These are phyloP conservation scores for Leccinum holopus DNA, from an alignment of 1,284 basidiomycete species.

Conservation along the genomic window DNA sequence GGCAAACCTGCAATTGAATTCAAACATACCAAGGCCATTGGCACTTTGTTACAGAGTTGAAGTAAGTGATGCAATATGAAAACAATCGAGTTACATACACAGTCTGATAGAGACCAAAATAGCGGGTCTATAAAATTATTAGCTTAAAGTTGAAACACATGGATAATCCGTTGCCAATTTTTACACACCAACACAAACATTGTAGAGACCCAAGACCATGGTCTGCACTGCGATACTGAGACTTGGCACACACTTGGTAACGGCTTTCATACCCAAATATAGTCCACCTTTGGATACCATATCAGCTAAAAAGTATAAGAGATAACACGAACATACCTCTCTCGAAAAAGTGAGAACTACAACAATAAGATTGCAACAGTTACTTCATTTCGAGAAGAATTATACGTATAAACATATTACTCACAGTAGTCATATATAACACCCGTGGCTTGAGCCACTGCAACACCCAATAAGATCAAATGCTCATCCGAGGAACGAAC, in stretches of 20 bases:
- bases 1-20: neutral
- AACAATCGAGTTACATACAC: neutral
- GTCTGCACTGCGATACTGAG: neutral
- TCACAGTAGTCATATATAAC: neutral
- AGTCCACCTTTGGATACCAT: neutral
- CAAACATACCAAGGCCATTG: neutral
- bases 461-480: neutral
- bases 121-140: neutral
- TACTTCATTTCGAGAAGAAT: neutral
- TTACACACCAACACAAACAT: neutral
- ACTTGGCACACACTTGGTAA: neutral
- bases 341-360: neutral
- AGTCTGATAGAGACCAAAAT: neutral
- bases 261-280: neutral
- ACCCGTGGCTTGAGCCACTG: neutral
- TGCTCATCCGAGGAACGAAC: neutral
- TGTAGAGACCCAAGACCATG: neutral
- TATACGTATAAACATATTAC: neutral
- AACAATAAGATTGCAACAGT: neutral
- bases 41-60: neutral
- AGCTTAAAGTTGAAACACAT: too few relatives aligned
- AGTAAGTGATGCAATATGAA: neutral
- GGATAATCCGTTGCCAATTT: neutral
- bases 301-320: neutral
- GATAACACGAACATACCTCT: neutral